Percentiles rank a stretch among this genome's conserved stretches.
These are phyloP conservation scores for Rhododendron williamsianum DNA, from an alignment of 148 eudicot genomes.

Conservation along the genomic window DNA sequence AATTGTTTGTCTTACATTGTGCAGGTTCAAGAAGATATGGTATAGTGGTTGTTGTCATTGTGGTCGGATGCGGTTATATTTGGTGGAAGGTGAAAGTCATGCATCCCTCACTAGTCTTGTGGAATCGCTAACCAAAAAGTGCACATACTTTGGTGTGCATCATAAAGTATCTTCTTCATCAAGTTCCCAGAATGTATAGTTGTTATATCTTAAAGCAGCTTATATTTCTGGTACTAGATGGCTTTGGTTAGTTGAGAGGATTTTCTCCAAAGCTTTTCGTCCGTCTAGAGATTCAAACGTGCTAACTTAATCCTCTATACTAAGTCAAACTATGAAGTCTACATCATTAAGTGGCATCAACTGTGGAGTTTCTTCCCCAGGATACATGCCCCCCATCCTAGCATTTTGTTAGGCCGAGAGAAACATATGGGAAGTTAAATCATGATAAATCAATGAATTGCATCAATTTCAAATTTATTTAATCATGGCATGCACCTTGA, in stretches of 20 bases:
- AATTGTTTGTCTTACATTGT: slow-evolving; percentile 10
- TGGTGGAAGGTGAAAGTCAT: slow-evolving; percentile 92
- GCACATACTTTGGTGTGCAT: not conserved
- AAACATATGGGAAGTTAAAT: not conserved
- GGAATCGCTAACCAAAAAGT: not conserved
- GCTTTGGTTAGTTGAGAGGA: not conserved
- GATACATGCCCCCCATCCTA: too few relatives aligned
- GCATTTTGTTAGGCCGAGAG: not conserved
- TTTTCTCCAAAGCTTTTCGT: not conserved
- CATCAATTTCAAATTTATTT: not conserved
- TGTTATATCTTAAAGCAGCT: slow-evolving; percentile 1
- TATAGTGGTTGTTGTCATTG: slow-evolving; percentile 47
- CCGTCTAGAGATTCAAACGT: not conserved
- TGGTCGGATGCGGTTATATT: slow-evolving; percentile 68
- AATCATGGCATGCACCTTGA: not conserved
- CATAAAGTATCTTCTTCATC: not conserved
- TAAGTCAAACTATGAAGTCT: not conserved
- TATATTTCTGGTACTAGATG: not conserved
- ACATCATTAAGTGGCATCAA: not conserved
- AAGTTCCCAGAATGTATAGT: not conserved
- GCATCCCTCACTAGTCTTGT: not conserved
- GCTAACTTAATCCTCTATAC: not conserved
- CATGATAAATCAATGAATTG: not conserved
- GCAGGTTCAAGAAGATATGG: slow-evolving; percentile 73
- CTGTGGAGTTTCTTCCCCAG: not conserved